phyloP scores from a whole-genome alignment of 371 early-diverging fungal species.

The Syncephalastrum racemosum region DNA sequence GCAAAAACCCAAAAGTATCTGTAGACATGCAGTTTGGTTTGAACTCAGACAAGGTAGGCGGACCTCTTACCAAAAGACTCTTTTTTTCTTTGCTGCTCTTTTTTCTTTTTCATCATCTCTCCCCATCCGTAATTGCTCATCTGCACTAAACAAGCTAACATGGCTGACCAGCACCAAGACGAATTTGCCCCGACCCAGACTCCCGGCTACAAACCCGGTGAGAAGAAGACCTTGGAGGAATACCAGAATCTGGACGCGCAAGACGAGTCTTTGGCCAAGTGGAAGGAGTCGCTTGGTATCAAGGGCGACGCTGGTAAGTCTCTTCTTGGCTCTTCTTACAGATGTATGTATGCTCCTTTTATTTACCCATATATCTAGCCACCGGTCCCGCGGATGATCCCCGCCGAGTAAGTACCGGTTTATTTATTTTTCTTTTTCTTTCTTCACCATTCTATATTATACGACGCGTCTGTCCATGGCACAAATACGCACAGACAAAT shows the following conservation, averaged over 20 bases:
- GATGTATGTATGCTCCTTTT: neutral
- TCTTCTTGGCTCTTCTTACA: neutral
- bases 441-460: no score
- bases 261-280: slow-evolving; percentile 93
- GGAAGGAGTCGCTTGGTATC: slow-evolving; percentile 95
- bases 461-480: no score
- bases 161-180: slow-evolving; percentile 58
- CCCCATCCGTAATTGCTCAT: slow-evolving; percentile 12
- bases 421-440: no score
- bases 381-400: slow-evolving; percentile 63
- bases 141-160: slow-evolving; percentile 14
- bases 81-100: slow-evolving; percentile 16
- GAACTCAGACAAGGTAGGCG: no score
- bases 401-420: slow-evolving; percentile 60
- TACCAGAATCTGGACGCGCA: slow-evolving; percentile 82
- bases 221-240: slow-evolving; percentile 90
- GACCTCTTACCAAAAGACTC: neutral
- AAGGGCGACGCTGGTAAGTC: slow-evolving; percentile 43
- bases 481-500: no score
- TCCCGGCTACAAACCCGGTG: slow-evolving; percentile 78
- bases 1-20: no score
- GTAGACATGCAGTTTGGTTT: no score
- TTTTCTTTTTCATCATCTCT: slow-evolving; percentile 27
- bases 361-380: slow-evolving; percentile 13
- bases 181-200: slow-evolving; percentile 81